A percentile compares a stretch with the other conserved stretches of the same genome.
Evolutionary conservation across 176 grass and related monocot genomes (phyloP).

Genomic region (Triticum monococcum): DNA sequence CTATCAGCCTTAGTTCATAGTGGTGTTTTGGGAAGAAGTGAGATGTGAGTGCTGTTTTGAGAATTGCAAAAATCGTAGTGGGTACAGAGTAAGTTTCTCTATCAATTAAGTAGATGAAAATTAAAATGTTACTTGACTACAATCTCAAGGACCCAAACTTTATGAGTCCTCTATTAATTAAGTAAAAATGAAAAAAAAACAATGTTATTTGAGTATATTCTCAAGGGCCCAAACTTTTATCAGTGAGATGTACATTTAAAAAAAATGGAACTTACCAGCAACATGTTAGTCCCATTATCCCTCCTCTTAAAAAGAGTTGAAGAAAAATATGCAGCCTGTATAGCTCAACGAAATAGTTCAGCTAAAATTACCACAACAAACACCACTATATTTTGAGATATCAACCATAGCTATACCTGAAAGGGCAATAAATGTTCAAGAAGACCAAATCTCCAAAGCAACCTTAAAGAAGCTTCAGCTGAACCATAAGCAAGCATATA

Average conservation of each 20-base stretch:
- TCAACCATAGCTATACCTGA: constrained; percentile 46
- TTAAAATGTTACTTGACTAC: not conserved
- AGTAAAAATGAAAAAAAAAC: not conserved
- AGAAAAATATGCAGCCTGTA: constrained; percentile 94
- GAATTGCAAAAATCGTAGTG: not conserved
- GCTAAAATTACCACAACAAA: constrained; percentile 23
- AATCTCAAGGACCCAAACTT: not conserved
- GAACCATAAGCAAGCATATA: constrained; percentile 99
- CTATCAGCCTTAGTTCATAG: not conserved
- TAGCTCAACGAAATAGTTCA: constrained; percentile 27
- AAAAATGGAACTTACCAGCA: constrained; percentile 61
- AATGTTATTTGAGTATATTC: not conserved
- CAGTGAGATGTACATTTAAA: not conserved
- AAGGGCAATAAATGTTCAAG: constrained; percentile 90
- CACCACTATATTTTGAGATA: constrained; percentile 13
- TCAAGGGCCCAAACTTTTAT: not conserved
- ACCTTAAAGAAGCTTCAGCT: constrained; percentile 89
- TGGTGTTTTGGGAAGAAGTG: not conserved
- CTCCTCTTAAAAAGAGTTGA: constrained; percentile 78
- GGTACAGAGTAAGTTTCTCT: not conserved
- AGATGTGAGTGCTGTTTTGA: not conserved
- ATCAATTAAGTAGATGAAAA: not conserved
- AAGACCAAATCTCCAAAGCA: constrained; percentile 96
- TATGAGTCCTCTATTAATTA: no score
- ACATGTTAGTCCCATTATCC: constrained; percentile 88